phyloP scores from a whole-genome alignment of 78 protist species.

The Dictyostelium intermedium region DNA sequence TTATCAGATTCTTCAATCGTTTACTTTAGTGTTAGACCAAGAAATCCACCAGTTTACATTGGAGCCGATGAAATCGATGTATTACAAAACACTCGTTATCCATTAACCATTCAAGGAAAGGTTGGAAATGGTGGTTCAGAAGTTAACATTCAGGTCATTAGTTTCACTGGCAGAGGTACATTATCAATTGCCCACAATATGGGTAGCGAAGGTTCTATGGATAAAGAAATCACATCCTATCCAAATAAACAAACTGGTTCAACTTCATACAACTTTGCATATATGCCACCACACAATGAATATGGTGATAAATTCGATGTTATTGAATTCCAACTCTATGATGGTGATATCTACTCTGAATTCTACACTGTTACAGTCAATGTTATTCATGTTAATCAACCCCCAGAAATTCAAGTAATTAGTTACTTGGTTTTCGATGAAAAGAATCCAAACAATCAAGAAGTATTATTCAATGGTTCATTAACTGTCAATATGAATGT shows the following conservation, averaged over 20 bases:
- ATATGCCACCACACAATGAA: conserved; percentile 16
- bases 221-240: neutral
- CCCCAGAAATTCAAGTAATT: neutral
- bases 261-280: neutral
- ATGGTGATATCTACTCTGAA: neutral
- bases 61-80: neutral
- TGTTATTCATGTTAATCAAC: neutral
- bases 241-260: neutral
- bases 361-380: neutral
- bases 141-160: neutral
- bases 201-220: neutral
- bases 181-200: neutral
- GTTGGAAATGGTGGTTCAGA: neutral
- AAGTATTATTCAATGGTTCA: neutral
- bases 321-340: conserved; percentile 1
- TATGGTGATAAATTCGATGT: neutral
- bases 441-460: neutral
- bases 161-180: neutral
- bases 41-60: conserved; percentile 19
- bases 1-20: neutral
- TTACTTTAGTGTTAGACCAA: conserved; percentile 9
- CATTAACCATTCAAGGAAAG: neutral
- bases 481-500: neutral
- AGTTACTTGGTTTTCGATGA: neutral
- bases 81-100: neutral